Conservation (phyloP, 352 stramenopile genomes). For the Peronospora destructor region DNA sequence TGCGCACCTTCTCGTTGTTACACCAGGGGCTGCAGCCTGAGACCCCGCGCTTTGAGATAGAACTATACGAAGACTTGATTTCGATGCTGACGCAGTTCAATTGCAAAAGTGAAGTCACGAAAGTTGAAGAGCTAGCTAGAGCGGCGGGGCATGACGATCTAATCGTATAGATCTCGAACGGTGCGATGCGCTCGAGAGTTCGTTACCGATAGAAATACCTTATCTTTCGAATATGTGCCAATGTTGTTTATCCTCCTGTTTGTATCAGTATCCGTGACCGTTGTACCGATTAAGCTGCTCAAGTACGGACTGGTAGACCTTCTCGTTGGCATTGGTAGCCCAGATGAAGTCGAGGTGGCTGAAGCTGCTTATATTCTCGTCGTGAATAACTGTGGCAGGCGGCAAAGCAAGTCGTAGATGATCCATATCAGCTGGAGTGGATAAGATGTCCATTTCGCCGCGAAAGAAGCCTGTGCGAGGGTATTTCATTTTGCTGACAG, state of each 20-base stretch:
- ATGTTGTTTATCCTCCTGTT: too few relatives aligned
- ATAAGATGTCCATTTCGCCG: conserved; percentile 31
- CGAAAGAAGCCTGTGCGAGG: conserved; percentile 37
- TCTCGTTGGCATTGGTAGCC: conserved; percentile 32
- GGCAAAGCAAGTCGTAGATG: conserved; percentile 30
- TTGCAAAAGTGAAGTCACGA: conserved; percentile 36
- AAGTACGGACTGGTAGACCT: conserved; percentile 41
- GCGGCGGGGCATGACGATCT: conserved; percentile 23
- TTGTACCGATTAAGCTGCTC: conserved; percentile 32
- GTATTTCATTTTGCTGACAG: conserved; percentile 31
- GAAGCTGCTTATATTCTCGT: conserved; percentile 30
- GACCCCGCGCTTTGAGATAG: conserved; percentile 39
- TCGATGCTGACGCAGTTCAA: conserved; percentile 38
- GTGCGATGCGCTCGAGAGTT: too few relatives aligned
- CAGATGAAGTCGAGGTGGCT: conserved; percentile 55
- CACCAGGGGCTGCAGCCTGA: conserved; percentile 38
- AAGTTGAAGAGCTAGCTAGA: conserved; percentile 38
- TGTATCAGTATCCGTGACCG: conserved; percentile 23
- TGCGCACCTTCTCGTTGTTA: conserved; percentile 58
- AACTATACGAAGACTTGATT: conserved; percentile 56
- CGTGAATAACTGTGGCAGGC: conserved; percentile 29
- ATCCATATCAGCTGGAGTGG: conserved; percentile 26
- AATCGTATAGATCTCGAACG: conserved; percentile 9
- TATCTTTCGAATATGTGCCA: too few relatives aligned
- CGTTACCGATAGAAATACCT: too few relatives aligned